Conservation (phyloP, 129 eudicot genomes). For the Ambrosia trifida region DNA sequence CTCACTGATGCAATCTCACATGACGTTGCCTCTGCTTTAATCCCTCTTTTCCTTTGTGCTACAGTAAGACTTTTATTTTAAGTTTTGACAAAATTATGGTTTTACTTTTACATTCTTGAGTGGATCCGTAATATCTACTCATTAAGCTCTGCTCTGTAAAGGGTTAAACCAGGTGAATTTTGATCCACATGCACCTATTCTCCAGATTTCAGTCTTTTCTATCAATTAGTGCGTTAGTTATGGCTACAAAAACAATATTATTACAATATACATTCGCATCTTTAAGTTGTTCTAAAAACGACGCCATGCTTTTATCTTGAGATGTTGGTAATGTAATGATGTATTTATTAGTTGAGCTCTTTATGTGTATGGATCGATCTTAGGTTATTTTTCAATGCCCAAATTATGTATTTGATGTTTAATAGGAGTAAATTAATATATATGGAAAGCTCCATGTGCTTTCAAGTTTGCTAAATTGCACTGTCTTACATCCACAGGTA, state of each 20-base stretch:
- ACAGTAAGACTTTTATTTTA: conserved; percentile 60
- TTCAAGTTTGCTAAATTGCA: conserved; percentile 8
- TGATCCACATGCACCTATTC: not conserved
- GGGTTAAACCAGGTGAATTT: not conserved
- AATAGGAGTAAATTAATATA: conserved; percentile 10
- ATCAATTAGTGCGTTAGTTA: not conserved
- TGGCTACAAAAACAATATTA: not conserved
- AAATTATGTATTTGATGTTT: not conserved
- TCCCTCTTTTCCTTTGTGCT: conserved; percentile 88
- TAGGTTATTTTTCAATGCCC: not conserved
- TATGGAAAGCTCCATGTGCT: not conserved
- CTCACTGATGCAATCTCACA: conserved; percentile 57
- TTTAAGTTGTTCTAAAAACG: not conserved
- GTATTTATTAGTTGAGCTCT: conserved; percentile 8
- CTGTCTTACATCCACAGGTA: conserved; percentile 46
- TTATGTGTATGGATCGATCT: conserved; percentile 12
- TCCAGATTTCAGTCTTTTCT: not conserved
- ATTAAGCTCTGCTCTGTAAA: not conserved
- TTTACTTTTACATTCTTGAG: not conserved
- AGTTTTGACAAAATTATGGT: not conserved
- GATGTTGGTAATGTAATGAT: conserved; percentile 7
- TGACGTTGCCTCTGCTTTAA: conserved; percentile 69
- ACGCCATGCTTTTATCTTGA: not conserved
- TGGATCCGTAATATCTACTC: not conserved
- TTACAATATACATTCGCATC: not conserved